Conservation (phyloP, 1,284 basidiomycete genomes). For the Puccinia novopanici region DNA sequence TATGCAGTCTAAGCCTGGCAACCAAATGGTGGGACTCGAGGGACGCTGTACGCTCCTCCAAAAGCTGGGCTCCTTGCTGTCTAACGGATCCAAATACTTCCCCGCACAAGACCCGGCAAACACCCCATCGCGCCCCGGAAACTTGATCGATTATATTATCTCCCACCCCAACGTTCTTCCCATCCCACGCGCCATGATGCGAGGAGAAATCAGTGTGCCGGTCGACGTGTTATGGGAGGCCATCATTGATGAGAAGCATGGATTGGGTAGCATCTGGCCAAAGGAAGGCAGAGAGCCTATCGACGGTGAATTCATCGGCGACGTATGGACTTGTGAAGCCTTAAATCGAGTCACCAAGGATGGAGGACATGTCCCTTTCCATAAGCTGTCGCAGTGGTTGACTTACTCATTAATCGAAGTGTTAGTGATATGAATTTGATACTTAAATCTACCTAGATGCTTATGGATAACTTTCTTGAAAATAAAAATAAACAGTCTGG, state of each 20-base stretch:
- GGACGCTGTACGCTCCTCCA: constrained; percentile 77
- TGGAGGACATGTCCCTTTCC: constrained; percentile 82
- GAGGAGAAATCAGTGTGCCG: constrained; percentile 58
- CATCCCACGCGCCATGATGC: constrained; percentile 64
- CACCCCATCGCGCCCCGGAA: constrained; percentile 68
- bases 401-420: constrained; percentile 56
- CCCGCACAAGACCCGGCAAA: constrained; percentile 64
- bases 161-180: constrained; percentile 58
- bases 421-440: constrained; percentile 56
- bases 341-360: constrained; percentile 62
- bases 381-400: constrained; percentile 92
- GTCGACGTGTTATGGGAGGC: constrained; percentile 71
- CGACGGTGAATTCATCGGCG: constrained; percentile 72
- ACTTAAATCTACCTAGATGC: not conserved
- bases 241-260: constrained; percentile 67
- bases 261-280: constrained; percentile 86
- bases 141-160: constrained; percentile 75
- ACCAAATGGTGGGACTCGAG: constrained; percentile 87
- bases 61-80: constrained; percentile 72
- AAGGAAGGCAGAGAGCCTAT: constrained; percentile 60
- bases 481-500: constrained; percentile 60
- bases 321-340: constrained; percentile 81
- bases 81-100: constrained; percentile 69
- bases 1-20: constrained; percentile 75
- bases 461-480: not conserved